These are phyloP conservation scores for Hyaloperonospora arabidopsidis DNA, from an alignment of 352 stramenopile genomes.

Conservation along the genomic window DNA sequence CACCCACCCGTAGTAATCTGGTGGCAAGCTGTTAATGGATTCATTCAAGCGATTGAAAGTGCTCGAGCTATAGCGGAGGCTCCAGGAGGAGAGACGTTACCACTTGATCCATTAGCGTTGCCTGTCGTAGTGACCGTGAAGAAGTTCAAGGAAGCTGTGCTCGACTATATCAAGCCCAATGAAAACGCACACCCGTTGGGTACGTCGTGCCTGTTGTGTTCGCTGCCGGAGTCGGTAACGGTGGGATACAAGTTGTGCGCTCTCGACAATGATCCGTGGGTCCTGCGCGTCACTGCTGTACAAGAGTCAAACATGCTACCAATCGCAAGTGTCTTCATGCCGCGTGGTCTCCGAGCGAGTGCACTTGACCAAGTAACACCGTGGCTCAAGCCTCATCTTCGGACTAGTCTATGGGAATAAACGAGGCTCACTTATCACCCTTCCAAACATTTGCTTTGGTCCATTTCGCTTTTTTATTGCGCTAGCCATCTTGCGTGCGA, in stretches of 20 bases:
- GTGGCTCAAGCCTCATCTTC: slow-evolving; percentile 1
- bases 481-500: too few species aligned
- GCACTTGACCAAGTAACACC: slow-evolving; percentile 14
- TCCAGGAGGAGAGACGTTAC: background rate
- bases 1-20: slow-evolving; percentile 9
- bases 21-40: slow-evolving; percentile 13
- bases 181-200: background rate
- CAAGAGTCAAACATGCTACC: slow-evolving; percentile 6
- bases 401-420: slow-evolving; percentile 8
- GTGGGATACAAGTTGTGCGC: slow-evolving; percentile 7
- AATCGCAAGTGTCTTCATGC: slow-evolving; percentile 16
- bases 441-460: too few species aligned
- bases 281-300: slow-evolving; percentile 6
- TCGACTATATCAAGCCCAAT: slow-evolving; percentile 9
- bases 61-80: slow-evolving; percentile 6
- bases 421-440: too few species aligned
- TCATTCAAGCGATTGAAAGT: slow-evolving; percentile 18
- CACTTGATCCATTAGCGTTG: slow-evolving; percentile 9
- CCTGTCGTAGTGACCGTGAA: slow-evolving; percentile 13
- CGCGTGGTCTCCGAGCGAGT: slow-evolving; percentile 12
- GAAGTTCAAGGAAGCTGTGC: slow-evolving; percentile 21
- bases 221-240: slow-evolving; percentile 9
- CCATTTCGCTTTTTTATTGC: too few species aligned
- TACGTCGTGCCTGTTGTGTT: slow-evolving; percentile 16
- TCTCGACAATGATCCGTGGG: slow-evolving; percentile 10